These are phyloP conservation scores for Irpex sp. DNA, from an alignment of 1,284 basidiomycete species.

Conservation along the genomic window DNA sequence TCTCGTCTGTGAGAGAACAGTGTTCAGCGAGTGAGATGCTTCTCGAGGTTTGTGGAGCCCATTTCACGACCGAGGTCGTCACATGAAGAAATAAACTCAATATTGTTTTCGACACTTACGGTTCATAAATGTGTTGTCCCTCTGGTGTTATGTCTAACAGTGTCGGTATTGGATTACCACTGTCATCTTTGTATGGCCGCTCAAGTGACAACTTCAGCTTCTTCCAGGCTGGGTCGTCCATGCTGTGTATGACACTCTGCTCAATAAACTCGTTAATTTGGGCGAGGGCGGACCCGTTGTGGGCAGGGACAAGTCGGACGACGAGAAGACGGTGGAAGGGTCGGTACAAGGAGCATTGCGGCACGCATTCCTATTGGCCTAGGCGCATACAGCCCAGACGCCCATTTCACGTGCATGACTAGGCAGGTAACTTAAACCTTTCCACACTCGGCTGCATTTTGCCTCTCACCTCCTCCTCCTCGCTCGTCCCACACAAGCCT, in stretches of 20 bases:
- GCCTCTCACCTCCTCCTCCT: neutral
- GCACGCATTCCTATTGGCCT: neutral
- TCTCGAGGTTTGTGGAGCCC: neutral
- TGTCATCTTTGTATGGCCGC: slow-evolving; percentile 72
- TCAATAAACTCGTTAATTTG: neutral
- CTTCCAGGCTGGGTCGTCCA: slow-evolving; percentile 47
- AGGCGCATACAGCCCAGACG: neutral
- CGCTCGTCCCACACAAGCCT: neutral
- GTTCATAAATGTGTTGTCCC: slow-evolving; percentile 62
- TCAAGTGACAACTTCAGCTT: slow-evolving; percentile 63
- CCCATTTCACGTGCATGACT: neutral
- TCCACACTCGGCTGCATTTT: neutral
- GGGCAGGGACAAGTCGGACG: neutral
- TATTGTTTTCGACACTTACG: slow-evolving; percentile 36
- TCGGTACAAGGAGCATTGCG: neutral
- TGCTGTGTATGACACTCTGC: slow-evolving; percentile 3
- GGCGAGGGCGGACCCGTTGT: neutral
- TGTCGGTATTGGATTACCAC: slow-evolving; percentile 52
- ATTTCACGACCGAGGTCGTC: slow-evolving; percentile 3
- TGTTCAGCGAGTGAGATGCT: neutral
- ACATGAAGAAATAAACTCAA: neutral
- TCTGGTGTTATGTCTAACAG: slow-evolving; percentile 66
- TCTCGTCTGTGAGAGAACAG: slow-evolving; percentile 37
- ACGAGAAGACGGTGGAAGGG: neutral
- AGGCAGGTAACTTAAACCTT: neutral